A percentile compares a stretch with the other conserved stretches of the same genome.
Evolutionary conservation across 1,139 yeast genomes (phyloP).

Genomic region (Kodamaea alishanica): DNA sequence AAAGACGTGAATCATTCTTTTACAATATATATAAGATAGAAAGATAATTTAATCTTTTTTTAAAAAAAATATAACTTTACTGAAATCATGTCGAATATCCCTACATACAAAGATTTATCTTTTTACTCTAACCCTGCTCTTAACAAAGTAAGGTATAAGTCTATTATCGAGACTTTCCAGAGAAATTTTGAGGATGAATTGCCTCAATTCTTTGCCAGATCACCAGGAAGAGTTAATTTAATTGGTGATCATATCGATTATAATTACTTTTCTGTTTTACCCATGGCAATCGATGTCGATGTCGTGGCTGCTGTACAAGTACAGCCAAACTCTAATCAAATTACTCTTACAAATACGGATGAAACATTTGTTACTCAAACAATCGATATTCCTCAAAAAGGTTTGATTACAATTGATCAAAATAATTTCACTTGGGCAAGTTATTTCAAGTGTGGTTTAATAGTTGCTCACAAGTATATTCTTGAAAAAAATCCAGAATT

Average conservation of each 20-base stretch:
- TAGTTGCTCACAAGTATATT: constrained; percentile 56
- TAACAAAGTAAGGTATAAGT: constrained; percentile 26
- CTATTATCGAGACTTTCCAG: constrained; percentile 20
- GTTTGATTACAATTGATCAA: constrained; percentile 47
- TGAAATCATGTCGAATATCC: constrained; percentile 16
- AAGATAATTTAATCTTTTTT: too few relatives aligned
- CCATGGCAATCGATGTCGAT: constrained; percentile 73
- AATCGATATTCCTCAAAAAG: constrained; percentile 42
- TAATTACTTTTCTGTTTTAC: constrained; percentile 63
- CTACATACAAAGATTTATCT: constrained; percentile 32
- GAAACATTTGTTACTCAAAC: constrained; percentile 23
- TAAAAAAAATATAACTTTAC: too few relatives aligned
- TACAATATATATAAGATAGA: too few relatives aligned
- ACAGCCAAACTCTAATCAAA: constrained; percentile 22
- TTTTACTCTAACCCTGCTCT: constrained; percentile 32
- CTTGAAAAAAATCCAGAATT: constrained; percentile 28
- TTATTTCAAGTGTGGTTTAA: constrained; percentile 64
- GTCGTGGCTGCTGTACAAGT: constrained; percentile 53
- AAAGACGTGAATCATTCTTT: too few relatives aligned
- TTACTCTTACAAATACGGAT: constrained; percentile 45
- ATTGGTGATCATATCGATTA: constrained; percentile 79
- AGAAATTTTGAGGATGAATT: constrained; percentile 17
- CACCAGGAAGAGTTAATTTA: constrained; percentile 74
- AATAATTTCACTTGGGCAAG: constrained; percentile 57
- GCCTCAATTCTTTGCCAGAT: constrained; percentile 51